Base-by-base conservation (phyloP, 495 filamentous ascomycete species). In the Xylaria bambusicola region DNA sequence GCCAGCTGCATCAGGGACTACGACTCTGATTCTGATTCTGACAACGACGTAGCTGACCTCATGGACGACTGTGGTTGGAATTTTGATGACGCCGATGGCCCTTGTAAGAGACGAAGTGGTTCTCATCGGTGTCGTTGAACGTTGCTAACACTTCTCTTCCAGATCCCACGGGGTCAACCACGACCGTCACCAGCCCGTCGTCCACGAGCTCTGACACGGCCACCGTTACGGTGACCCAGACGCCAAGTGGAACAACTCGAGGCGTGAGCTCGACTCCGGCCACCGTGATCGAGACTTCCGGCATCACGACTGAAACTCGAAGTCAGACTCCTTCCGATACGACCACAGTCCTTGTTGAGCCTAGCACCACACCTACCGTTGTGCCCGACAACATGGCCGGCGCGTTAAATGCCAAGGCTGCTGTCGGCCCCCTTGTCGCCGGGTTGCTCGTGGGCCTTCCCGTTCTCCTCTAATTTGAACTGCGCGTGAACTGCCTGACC, bases 41-140 rank as follows among this genome's bases (percentile, higher is more conserved):
- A 60, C 40, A 60, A 48, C 50, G 58, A 60, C 20, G 58, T 60
- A 21, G 49, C 58, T 15, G 58, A 60, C 18, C 50, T 60, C 18
- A 54, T 60, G 49, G 49, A 48, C 5, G 58, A 60, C n/a, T 60
- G 58, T 27, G 58, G 48, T 13, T 60, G 58, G 58, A 31, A 54
- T 23, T 60, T 60, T 31, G 52, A 54, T 20, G 27, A 31, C 5
- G 50, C 50, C 12, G 23, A 42, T n/a, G 50, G 10, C 20, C 49
- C 40, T 27, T 54, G 58, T 60, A 48, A 53, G 58, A 51, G 13
- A 26, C 21, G 23, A 33, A 13, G 10, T 17, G 6, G 29, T 17
- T 45, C 26, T 3, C 29, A 26, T 15, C n/a, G 3, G 35, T 24
- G 15, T 26, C 31, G 7, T 23, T 24, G 13, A 0, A 13, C 35